These are phyloP conservation scores for Tricholoma hemisulphureum DNA, from an alignment of 768 basidiomycete species.

Conservation along the genomic window DNA sequence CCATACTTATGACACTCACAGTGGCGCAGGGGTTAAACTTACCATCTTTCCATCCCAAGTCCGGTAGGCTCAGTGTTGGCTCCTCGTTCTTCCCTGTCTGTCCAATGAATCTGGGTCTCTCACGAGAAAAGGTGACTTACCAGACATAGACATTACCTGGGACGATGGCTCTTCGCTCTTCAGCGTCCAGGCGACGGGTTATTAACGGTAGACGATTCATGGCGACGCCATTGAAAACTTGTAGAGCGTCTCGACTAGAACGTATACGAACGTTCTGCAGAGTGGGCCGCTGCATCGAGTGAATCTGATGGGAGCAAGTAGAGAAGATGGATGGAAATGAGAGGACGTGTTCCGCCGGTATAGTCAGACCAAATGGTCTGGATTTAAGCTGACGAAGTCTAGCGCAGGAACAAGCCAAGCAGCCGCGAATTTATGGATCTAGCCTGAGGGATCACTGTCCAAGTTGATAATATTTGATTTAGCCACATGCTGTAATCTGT, in stretches of 20 bases:
- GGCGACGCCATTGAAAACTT: slow-evolving; percentile 78
- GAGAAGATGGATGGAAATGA: slow-evolving; percentile 19
- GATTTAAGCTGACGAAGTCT: slow-evolving; percentile 9
- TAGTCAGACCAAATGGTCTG: slow-evolving; percentile 25
- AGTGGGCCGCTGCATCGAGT: slow-evolving; percentile 71
- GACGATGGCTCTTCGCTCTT: slow-evolving; percentile 70
- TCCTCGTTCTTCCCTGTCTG: slow-evolving; percentile 70
- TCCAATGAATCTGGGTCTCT: background rate
- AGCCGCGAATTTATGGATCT: slow-evolving; percentile 36
- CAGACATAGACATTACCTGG: slow-evolving; percentile 85
- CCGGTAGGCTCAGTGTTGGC: slow-evolving; percentile 81
- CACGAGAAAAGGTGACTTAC: slow-evolving; percentile 23
- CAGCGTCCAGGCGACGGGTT: slow-evolving; percentile 77
- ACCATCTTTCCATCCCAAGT: slow-evolving; percentile 86
- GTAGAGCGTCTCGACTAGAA: slow-evolving; percentile 76
- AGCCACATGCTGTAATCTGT: slow-evolving; percentile 40
- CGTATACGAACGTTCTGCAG: slow-evolving; percentile 74
- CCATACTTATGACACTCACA: background rate
- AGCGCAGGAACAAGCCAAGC: slow-evolving; percentile 34
- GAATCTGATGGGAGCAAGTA: slow-evolving; percentile 15
- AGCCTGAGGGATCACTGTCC: slow-evolving; percentile 51
- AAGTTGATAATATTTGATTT: slow-evolving; percentile 60
- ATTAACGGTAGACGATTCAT: slow-evolving; percentile 68
- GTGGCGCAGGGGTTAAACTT: slow-evolving; percentile 13
- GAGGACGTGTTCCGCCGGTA: background rate